These are phyloP conservation scores for Glycine tomentella DNA, from an alignment of 306 rosid species.

Conservation along the genomic window DNA sequence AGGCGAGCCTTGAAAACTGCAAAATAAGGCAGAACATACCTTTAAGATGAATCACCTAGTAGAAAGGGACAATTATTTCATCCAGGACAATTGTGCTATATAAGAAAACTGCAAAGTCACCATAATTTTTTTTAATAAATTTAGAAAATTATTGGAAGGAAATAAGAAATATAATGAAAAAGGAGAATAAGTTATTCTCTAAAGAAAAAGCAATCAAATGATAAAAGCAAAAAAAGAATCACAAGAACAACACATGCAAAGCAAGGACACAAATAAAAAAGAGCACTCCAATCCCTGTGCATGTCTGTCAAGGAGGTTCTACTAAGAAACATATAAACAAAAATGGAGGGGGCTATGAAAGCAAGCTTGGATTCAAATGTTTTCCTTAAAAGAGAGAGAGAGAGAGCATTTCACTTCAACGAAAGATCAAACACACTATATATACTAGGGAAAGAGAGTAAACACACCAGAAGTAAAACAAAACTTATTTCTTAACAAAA, in stretches of 20 bases:
- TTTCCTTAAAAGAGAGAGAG: background rate
- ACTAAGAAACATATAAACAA: background rate
- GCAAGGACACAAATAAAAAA: slow-evolving; percentile 11
- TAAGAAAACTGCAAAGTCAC: slow-evolving; percentile 14
- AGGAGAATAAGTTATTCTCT: slow-evolving; percentile 22
- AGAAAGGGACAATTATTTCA: slow-evolving; percentile 25
- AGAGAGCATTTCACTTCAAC: slow-evolving; percentile 2
- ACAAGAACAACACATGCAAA: background rate
- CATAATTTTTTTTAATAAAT: slow-evolving; percentile 4
- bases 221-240: background rate
- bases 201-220: slow-evolving; percentile 23
- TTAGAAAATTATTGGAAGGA: slow-evolving; percentile 18
- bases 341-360: background rate
- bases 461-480: background rate
- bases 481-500: slow-evolving; percentile 6
- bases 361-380: background rate
- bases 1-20: slow-evolving; percentile 97
- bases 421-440: slow-evolving; percentile 9
- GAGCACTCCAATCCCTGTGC: slow-evolving; percentile 24
- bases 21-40: slow-evolving; percentile 40
- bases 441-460: slow-evolving; percentile 13
- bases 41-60: slow-evolving; percentile 35
- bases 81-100: slow-evolving; percentile 22
- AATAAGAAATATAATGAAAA: slow-evolving; percentile 25
- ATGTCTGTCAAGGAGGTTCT: slow-evolving; percentile 22